Evolutionary conservation across 2,329 filamentous ascomycete genomes (phyloP), one percentile per base, ranked within the genome.

Genomic region (Ilyonectria robusta): DNA sequence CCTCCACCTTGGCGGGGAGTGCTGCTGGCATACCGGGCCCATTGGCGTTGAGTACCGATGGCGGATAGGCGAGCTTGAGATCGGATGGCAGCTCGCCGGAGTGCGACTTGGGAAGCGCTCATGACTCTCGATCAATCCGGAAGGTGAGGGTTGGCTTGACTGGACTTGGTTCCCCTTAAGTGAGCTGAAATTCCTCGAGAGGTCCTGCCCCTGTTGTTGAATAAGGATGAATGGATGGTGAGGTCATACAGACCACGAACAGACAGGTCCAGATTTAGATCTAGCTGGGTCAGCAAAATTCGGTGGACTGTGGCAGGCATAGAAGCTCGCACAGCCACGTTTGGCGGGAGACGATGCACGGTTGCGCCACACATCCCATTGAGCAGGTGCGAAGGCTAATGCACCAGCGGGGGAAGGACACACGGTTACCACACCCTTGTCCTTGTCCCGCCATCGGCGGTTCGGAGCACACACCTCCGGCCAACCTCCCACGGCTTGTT

Each of bases 381-480:
- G 8, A 29, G 47, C n/a, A 17, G 29, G n/a, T 29, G 29, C 21
- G 6, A 19, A 23, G 29, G 73, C 72, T 72, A 67, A 40, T 53
- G 58, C 46, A 66, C 47, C 35, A 47, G 59, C 62, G 64, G 60
- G 69, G 26, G 23, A 23, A 53, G 31, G 56, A 23, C 17, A 65
- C 70, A 72, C 63, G 60, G 64, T 66, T 37, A 57, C 23, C 13
- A 23, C 29, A 35, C 51, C 51, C 35, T 53, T 50, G 47, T 59
- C 59, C 42, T 23, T 61, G 61, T 67, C 65, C 71, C 70, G 67
- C 67, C 70, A 70, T 77, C 78, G 77, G 77, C 62, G 65, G 26
- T 66, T 74, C 77, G 77, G 77, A 76, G 70, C 70, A 72, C 63
- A 66, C 70, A 47, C 60, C 75, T 77, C 77, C 77, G 77, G 70